Evolutionary conservation across 345 rosid species (phyloP).

Genomic region (Boechera stricta): DNA sequence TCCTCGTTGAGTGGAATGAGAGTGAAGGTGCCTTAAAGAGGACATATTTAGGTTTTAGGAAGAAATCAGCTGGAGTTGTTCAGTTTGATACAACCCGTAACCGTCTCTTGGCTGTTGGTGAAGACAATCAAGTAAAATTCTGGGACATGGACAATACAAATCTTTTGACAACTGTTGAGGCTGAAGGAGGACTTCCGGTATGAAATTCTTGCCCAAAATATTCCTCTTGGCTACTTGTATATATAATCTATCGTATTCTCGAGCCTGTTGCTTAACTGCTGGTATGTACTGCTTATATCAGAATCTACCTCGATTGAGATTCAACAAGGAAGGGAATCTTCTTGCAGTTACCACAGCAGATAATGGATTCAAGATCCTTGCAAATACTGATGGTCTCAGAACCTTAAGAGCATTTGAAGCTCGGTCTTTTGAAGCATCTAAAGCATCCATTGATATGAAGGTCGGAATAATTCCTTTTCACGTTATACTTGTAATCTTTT

Average conservation of each 20-base stretch:
- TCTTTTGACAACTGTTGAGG: slow-evolving; percentile 59
- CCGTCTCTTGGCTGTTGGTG: slow-evolving; percentile 75
- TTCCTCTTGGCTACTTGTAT: slow-evolving; percentile 14
- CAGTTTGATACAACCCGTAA: slow-evolving; percentile 75
- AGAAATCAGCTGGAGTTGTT: slow-evolving; percentile 63
- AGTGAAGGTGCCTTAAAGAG: slow-evolving; percentile 78
- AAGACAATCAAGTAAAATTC: slow-evolving; percentile 64
- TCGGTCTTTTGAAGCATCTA: slow-evolving; percentile 56
- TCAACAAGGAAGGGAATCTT: slow-evolving; percentile 76
- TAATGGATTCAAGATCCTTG: slow-evolving; percentile 66
- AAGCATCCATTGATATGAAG: slow-evolving; percentile 48
- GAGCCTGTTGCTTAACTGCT: slow-evolving; percentile 22
- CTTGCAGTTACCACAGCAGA: slow-evolving; percentile 70
- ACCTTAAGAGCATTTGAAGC: slow-evolving; percentile 55
- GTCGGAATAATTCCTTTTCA: slow-evolving; percentile 15
- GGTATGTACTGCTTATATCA: slow-evolving; percentile 35
- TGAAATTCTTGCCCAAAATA: slow-evolving; percentile 29
- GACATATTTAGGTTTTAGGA: slow-evolving; percentile 67
- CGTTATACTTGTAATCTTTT: neutral
- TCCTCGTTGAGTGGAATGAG: slow-evolving; percentile 81
- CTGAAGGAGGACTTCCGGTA: slow-evolving; percentile 76
- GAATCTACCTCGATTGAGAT: slow-evolving; percentile 66
- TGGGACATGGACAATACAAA: slow-evolving; percentile 79
- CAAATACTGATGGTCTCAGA: slow-evolving; percentile 65
- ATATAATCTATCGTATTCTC: neutral